Evolutionary conservation across 179 eudicot species (phyloP), one percentile per base, ranked within the genome.

Genomic region (Silene vulgaris): DNA sequence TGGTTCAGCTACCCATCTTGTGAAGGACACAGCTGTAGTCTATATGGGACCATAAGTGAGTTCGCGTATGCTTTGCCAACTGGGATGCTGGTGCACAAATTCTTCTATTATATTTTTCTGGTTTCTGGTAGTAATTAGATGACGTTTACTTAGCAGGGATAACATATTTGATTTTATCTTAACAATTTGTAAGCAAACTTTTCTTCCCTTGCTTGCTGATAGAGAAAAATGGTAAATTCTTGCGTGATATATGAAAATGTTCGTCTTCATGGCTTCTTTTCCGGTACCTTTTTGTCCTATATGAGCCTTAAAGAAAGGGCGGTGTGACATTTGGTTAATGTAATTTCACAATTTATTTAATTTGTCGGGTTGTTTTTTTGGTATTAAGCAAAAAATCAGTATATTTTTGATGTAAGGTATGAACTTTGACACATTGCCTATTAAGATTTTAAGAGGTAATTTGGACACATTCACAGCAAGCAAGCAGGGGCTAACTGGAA

Each of bases 1-100:
- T 5, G 59, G 5, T 54, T 16, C 59, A 16, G 59, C 59, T 54
- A 3, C 67, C 7, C 17, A 63, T 63, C 35, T 63, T 63, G 65
- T 28, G 32, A 63, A 63, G 67, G 48, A 65, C n/a, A 14, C 59
- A 14, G 17, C 12, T 54, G 59, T 19, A 14, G 17, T 54, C 59
- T 50, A 50, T 50, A 12, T 37, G 72, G 21, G 72, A 20, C 20
- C 56, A 40, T 1, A 19, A 19, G 16, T 40, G 7, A 17, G 50
- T 20, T 12, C 7, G 57, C 21, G 20, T 19, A 43, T 52, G 6
- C 11, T 29, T 69, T 40, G 19, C 23, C 56, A 69, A 20, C 52
- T 40, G 16, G 57, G 57, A 69, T 69, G 30, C 21, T 40, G 57
- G 72, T 69, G 72, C 72, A 43, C 72, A 69, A 40, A 43, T 69